These are phyloP conservation scores for Paradendryphiella salina DNA, from an alignment of 2,329 filamentous ascomycete species.

Conservation along the genomic window DNA sequence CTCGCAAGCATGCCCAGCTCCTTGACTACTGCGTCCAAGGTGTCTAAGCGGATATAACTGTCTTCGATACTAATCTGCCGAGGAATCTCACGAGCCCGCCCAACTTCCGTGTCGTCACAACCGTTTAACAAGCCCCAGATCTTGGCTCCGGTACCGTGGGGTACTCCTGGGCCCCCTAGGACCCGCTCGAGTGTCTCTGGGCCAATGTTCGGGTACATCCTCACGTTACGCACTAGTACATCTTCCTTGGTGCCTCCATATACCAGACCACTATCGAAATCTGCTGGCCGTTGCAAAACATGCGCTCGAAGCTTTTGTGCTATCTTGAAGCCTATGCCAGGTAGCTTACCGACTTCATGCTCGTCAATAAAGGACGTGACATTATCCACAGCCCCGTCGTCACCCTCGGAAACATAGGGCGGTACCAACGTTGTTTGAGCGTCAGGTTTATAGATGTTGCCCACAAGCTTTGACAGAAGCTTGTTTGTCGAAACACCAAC, in stretches of 20 bases:
- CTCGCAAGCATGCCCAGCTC: conserved; percentile 70
- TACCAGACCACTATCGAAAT: conserved; percentile 51
- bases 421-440: conserved; percentile 83
- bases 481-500: conserved; percentile 90
- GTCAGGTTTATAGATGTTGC: conserved; percentile 81
- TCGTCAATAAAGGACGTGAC: conserved; percentile 71
- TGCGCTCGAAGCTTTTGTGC: conserved; percentile 67
- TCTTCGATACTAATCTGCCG: conserved; percentile 94
- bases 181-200: conserved; percentile 68
- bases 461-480: conserved; percentile 80
- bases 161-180: conserved; percentile 69
- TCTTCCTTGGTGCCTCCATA: conserved; percentile 58
- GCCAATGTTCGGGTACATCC: conserved; percentile 65
- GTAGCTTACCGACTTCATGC: conserved; percentile 77
- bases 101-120: conserved; percentile 74
- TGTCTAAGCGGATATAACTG: conserved; percentile 75
- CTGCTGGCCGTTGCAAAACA: conserved; percentile 55
- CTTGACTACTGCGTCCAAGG: conserved; percentile 63
- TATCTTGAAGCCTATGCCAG: conserved; percentile 83
- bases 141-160: conserved; percentile 70
- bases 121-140: conserved; percentile 82
- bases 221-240: conserved; percentile 68
- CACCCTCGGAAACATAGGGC: conserved; percentile 52
- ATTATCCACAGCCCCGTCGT: conserved; percentile 47
- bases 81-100: conserved; percentile 70